Percentiles rank a stretch among this genome's conserved stretches.
Conservation (phyloP, 331 rosid genomes). For the Stylosanthes scabra region DNA sequence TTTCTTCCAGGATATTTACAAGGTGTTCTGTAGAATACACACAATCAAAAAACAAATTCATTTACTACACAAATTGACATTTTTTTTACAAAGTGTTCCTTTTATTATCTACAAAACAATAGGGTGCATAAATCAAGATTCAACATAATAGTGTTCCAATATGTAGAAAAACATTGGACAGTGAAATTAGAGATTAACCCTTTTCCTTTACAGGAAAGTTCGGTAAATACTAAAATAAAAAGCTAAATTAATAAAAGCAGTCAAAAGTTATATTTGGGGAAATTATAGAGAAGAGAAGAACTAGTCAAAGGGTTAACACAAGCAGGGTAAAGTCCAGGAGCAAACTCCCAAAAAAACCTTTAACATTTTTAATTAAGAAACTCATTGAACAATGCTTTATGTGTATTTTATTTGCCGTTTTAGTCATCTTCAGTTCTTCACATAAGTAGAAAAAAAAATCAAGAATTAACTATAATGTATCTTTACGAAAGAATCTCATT, state of each 20-base stretch:
- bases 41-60: conserved; percentile 9
- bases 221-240: not conserved
- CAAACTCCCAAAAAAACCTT: conserved; percentile 9
- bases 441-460: too few relatives aligned
- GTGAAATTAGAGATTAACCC: conserved; percentile 25
- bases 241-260: not conserved
- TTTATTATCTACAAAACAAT: conserved; percentile 37
- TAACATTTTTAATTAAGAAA: not conserved
- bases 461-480: too few relatives aligned
- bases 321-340: conserved; percentile 14
- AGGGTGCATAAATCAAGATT: conserved; percentile 15
- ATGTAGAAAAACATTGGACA: conserved; percentile 21
- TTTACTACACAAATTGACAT: conserved; percentile 10
- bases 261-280: conserved; percentile 32
- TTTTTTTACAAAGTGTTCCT: conserved; percentile 10
- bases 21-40: conserved; percentile 55
- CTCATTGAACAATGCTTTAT: not conserved
- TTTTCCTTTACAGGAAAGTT: conserved; percentile 32
- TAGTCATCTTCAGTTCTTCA: too few relatives aligned
- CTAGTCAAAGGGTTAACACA: conserved; percentile 25
- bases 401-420: too few relatives aligned
- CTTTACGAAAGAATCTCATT: too few relatives aligned
- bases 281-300: not conserved
- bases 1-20: conserved; percentile 82
- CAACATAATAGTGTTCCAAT: conserved; percentile 12